Base-by-base conservation (phyloP, 1,284 basidiomycete genomes). In the Malassezia furfur region DNA sequence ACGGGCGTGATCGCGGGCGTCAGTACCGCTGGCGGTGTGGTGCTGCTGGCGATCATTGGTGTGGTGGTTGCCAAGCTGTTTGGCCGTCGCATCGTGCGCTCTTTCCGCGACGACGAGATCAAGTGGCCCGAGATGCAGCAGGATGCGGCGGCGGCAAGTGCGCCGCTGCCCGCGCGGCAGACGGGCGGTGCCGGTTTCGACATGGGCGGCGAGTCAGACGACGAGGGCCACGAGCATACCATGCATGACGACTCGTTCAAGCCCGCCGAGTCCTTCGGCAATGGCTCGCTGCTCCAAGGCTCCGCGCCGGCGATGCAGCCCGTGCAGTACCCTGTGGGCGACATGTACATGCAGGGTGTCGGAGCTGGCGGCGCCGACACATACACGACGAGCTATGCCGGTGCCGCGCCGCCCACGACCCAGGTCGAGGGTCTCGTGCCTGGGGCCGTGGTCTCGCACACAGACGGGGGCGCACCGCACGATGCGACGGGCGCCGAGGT, bases 121-220 rank as follows among this genome's bases (percentile, higher is more conserved):
- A 66, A 66, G 50, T 74, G 70, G 70, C 72, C 72, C 22, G 72
- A 74, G 46, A 61, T 74, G 30, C 67, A 66, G 43, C 53, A 61
- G 10, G 72, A 74, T 40, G 63, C 65, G 3, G 63, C 66, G 52
- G 44, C 45, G 1, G 19, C 52, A 3, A 10, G 25, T 25, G 67
- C 69, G 48, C 70, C 69, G 1, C 51, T 73, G n/a, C 66, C 72
- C 6, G 70, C 72, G 21, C 53, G 68, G 8, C 52, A 65, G 12
- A 72, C 70, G 3, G 69, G 69, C 17, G 67, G 67, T 37, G 70
- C 72, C 6, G 70, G 72, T 2, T 74, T 72, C 47, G 70, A 68
- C 30, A 72, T 73, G 72, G 70, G 70, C 50, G 62, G 66, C 31
- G 70, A 74, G 15, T 62, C 60, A 17, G 65, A 67, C 50, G 48